phyloP scores from a whole-genome alignment of 129 eudicot species.

The Flaveria sonorensis region DNA sequence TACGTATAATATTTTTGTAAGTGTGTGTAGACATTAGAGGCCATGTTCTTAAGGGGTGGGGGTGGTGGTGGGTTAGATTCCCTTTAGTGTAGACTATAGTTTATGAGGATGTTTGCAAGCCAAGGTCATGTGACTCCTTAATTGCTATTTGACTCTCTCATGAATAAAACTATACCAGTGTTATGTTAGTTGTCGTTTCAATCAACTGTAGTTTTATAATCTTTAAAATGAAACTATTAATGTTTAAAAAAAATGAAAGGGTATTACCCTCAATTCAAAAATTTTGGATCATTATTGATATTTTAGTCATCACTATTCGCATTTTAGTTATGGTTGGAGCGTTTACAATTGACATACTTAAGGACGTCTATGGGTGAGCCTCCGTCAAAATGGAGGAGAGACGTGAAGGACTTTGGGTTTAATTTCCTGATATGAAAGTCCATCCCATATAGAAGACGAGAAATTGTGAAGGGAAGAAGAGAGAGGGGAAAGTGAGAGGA shows the following conservation, averaged over 20 bases:
- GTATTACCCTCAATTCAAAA: neutral
- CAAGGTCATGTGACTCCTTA: slow-evolving; percentile 46
- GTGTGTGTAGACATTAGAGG: slow-evolving; percentile 27
- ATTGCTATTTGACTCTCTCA: slow-evolving; percentile 42
- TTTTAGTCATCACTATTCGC: no score
- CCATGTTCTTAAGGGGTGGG: slow-evolving; percentile 40
- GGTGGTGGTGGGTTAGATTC: slow-evolving; percentile 53
- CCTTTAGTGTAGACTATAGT: slow-evolving; percentile 31
- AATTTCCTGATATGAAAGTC: no score
- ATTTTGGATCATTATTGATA: no score
- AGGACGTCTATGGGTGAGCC: no score
- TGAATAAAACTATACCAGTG: slow-evolving; percentile 33
- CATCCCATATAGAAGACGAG: no score
- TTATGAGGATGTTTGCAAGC: slow-evolving; percentile 52
- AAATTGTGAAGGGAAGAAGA: no score
- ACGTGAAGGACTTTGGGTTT: no score
- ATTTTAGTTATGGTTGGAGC: no score
- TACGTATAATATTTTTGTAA: slow-evolving; percentile 24
- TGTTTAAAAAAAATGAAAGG: neutral
- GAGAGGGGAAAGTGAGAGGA: no score
- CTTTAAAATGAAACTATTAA: neutral
- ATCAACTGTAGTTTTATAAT: neutral
- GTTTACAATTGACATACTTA: no score
- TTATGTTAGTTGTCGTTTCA: slow-evolving; percentile 42
- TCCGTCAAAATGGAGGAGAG: no score